These are phyloP conservation scores for Senecio squalidus DNA, from an alignment of 140 eudicot genomes.

Conservation along the genomic window DNA sequence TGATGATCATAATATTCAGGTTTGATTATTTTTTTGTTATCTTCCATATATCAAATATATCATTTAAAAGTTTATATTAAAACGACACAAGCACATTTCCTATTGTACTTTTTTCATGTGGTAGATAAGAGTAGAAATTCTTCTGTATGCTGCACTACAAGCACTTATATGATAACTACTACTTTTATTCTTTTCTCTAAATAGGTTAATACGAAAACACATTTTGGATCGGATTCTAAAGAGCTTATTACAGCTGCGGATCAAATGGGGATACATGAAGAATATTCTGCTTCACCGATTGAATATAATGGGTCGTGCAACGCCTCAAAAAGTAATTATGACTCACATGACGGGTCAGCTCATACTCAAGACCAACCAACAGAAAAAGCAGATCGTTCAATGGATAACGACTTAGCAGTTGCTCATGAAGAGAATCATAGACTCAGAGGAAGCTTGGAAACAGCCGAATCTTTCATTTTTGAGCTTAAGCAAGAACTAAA, in stretches of 20 bases:
- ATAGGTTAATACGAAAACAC: slow-evolving; percentile 51
- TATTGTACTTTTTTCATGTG: neutral
- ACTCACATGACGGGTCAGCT: slow-evolving; percentile 47
- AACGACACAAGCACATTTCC: too few relatives aligned
- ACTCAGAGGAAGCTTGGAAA: slow-evolving; percentile 62
- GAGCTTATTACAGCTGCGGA: slow-evolving; percentile 51
- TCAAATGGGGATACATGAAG: slow-evolving; percentile 42
- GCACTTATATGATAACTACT: neutral
- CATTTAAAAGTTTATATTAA: too few relatives aligned
- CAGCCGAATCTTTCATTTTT: slow-evolving; percentile 61
- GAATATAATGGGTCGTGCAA: slow-evolving; percentile 61
- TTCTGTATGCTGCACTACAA: neutral
- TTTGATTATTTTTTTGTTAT: slow-evolving; percentile 14
- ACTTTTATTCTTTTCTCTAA: neutral
- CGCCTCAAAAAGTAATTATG: slow-evolving; percentile 57
- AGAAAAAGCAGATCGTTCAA: slow-evolving; percentile 47
- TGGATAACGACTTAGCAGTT: slow-evolving; percentile 51
- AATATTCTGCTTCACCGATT: slow-evolving; percentile 45
- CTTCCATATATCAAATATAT: neutral
- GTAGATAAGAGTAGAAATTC: neutral
- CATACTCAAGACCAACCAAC: slow-evolving; percentile 32
- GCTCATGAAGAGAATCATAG: slow-evolving; percentile 61
- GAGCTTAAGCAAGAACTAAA: slow-evolving; percentile 66
- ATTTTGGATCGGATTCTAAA: slow-evolving; percentile 42
- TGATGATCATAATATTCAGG: slow-evolving; percentile 48